These are phyloP conservation scores for Vigna mungo DNA, from an alignment of 306 rosid genomes.

Conservation along the genomic window DNA sequence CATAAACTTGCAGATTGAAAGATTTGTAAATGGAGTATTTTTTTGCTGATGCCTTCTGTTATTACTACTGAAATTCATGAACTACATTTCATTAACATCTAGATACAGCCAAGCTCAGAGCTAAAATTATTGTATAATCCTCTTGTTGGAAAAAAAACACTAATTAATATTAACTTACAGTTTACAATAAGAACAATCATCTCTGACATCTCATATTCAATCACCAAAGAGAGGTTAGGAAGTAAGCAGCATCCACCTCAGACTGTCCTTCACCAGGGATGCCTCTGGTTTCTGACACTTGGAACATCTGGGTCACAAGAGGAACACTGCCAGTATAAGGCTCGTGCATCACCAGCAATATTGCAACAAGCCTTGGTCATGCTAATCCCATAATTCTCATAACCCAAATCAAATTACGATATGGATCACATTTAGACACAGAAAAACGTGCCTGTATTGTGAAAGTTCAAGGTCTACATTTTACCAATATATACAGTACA, in stretches of 20 bases:
- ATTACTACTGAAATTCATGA: conserved; percentile 21
- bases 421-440: conserved; percentile 42
- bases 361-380: conserved; percentile 43
- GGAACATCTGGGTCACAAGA: conserved; percentile 28
- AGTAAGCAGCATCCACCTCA: conserved; percentile 28
- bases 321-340: conserved; percentile 25
- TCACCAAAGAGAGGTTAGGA: background rate
- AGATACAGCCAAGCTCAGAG: conserved; percentile 41
- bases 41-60: background rate
- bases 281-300: conserved; percentile 2
- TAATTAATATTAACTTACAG: conserved; percentile 30
- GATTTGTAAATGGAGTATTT: background rate
- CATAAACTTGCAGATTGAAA: too few species aligned
- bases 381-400: background rate
- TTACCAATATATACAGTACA: conserved; percentile 74
- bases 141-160: conserved; percentile 23
- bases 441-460: conserved; percentile 60
- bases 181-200: conserved; percentile 45
- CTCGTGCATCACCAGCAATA: conserved; percentile 44
- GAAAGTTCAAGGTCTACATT: conserved; percentile 72
- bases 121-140: conserved; percentile 33
- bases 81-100: conserved; percentile 45
- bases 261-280: conserved; percentile 29
- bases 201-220: background rate
- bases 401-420: conserved; percentile 48